phyloP scores from a whole-genome alignment of 805 yeast genomes.

The Wickerhamomyces queroliae region DNA sequence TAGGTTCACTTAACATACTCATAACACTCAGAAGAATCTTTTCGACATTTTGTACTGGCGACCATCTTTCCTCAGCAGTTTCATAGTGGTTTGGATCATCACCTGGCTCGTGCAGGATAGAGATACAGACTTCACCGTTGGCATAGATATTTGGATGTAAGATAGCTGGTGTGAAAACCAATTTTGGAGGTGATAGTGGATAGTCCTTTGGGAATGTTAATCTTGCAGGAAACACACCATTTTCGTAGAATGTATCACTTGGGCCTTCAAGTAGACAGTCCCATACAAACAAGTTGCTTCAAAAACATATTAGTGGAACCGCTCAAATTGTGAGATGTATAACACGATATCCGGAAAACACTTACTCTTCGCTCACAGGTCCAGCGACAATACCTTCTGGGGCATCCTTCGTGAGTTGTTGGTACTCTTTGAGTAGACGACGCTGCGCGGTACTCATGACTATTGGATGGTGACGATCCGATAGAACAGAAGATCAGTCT shows the following conservation, averaged over 20 bases:
- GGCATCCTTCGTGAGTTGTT: constrained; percentile 77
- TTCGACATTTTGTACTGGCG: constrained; percentile 97
- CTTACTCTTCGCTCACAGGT: constrained; percentile 63
- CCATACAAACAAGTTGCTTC: constrained; percentile 68
- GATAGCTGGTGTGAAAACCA: constrained; percentile 73
- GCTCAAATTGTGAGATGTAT: no score
- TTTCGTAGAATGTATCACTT: constrained; percentile 75
- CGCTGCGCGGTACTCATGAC: constrained; percentile 65
- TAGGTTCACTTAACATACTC: constrained; percentile 97
- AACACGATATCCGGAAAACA: constrained; percentile 1
- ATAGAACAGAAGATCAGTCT: background rate
- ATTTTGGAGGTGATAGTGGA: constrained; percentile 76
- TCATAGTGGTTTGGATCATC: constrained; percentile 97
- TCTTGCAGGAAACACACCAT: constrained; percentile 80
- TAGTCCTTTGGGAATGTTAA: constrained; percentile 72
- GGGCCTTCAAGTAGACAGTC: constrained; percentile 85
- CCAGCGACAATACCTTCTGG: constrained; percentile 97
- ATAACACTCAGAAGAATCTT: constrained; percentile 88
- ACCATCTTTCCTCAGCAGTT: constrained; percentile 94
- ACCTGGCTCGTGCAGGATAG: constrained; percentile 93
- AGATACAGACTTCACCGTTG: constrained; percentile 94
- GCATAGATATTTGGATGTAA: constrained; percentile 92
- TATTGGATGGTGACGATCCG: constrained; percentile 14
- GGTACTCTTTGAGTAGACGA: constrained; percentile 82
- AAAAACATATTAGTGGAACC: no score